Percentiles rank a stretch among this genome's conserved stretches.
Evolutionary conservation across 768 basidiomycete species (phyloP).

Genomic region (Tephrocybe sp.): DNA sequence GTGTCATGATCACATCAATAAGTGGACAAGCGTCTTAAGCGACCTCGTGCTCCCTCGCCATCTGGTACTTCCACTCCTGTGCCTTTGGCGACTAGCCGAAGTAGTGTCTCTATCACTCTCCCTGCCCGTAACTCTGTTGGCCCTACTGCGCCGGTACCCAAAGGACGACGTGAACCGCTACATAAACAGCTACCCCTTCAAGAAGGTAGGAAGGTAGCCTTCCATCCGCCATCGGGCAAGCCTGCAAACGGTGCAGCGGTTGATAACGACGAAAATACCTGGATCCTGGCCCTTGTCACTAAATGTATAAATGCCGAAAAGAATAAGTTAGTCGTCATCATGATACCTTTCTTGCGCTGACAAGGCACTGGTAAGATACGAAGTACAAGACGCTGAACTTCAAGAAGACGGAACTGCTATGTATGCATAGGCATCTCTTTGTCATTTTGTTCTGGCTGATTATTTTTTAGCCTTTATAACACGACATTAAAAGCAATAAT

Average conservation of each 20-base stretch:
- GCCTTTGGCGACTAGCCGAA: conserved; percentile 29
- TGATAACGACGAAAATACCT: conserved; percentile 54
- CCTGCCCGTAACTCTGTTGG: conserved; percentile 59
- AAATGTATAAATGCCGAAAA: conserved; percentile 71
- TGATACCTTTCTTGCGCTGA: not conserved
- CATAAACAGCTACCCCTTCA: conserved; percentile 64
- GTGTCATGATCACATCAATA: not conserved
- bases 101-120: conserved; percentile 54
- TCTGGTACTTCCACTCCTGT: conserved; percentile 49
- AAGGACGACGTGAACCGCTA: conserved; percentile 60
- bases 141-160: conserved; percentile 47
- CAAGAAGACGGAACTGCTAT: conserved; percentile 76
- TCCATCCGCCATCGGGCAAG: conserved; percentile 66
- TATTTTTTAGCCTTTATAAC: conserved; percentile 52
- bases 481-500: conserved; percentile 72
- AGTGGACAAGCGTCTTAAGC: conserved; percentile 74
- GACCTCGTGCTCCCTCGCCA: conserved; percentile 70
- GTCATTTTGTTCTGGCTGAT: not conserved
- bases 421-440: conserved; percentile 26
- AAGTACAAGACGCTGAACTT: conserved; percentile 83
- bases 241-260: conserved; percentile 30
- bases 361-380: conserved; percentile 49
- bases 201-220: conserved; percentile 77
- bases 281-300: conserved; percentile 80
- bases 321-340: conserved; percentile 41